Conservation (phyloP, 768 basidiomycete genomes). For the Tulasnella sp. region DNA sequence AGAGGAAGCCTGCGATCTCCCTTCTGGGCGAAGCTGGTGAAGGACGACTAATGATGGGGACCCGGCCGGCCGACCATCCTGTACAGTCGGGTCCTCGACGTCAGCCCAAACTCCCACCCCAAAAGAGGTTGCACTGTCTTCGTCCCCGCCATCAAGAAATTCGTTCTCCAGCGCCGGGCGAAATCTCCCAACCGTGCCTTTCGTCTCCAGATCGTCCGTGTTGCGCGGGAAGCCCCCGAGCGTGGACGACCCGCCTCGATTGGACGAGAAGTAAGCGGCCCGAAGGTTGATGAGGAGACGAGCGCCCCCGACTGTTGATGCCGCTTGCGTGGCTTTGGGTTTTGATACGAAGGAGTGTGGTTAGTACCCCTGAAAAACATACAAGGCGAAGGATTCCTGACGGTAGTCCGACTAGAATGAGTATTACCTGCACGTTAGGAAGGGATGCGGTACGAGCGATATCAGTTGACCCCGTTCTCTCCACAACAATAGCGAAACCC, state of each 20-base stretch:
- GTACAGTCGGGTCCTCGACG: not conserved
- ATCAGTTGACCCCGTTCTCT: not conserved
- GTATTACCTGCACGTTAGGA: not conserved
- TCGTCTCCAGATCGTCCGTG: not conserved
- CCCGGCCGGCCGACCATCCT: constrained; percentile 52
- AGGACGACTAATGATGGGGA: constrained; percentile 61
- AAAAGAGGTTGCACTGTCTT: not conserved
- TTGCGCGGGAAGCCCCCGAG: not conserved
- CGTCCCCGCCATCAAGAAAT: not conserved
- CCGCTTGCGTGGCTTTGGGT: not conserved
- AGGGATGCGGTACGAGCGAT: not conserved
- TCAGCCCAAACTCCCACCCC: not conserved
- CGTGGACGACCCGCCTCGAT: not conserved
- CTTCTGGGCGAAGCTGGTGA: constrained; percentile 87
- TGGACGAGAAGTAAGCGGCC: not conserved
- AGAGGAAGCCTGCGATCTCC: constrained; percentile 60
- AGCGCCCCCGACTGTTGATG: not conserved
- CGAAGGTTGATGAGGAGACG: constrained; percentile 26
- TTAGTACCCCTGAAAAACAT: not conserved
- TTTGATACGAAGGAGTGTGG: not conserved
- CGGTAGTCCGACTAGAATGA: not conserved
- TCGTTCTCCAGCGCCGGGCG: not conserved
- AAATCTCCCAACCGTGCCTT: not conserved
- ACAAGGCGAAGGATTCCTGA: not conserved
- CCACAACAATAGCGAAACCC: too few relatives aligned